phyloP scores from a whole-genome alignment of 129 eudicot species.

The Sambucus nigra region DNA sequence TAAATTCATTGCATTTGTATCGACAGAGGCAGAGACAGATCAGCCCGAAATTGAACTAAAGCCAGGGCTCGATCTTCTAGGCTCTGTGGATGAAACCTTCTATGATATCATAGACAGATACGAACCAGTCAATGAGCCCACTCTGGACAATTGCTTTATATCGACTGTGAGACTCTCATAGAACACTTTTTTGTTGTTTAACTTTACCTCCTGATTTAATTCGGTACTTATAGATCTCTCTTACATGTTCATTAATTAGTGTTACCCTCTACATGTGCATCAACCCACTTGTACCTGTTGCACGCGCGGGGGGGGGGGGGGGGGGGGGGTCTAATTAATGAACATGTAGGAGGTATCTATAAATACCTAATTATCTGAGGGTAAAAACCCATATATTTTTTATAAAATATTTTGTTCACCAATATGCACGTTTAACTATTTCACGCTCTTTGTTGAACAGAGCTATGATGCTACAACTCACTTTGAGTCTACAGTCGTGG shows the following conservation, averaged over 20 bases:
- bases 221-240: not conserved
- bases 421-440: slow-evolving; percentile 9
- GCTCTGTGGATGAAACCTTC: slow-evolving; percentile 90
- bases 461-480: slow-evolving; percentile 98
- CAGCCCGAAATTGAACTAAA: slow-evolving; percentile 71
- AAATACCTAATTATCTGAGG: too few relatives aligned
- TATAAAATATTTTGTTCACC: too few relatives aligned
- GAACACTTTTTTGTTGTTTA: too few relatives aligned
- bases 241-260: not conserved
- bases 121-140: slow-evolving; percentile 84
- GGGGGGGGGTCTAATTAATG: too few relatives aligned
- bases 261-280: too few relatives aligned
- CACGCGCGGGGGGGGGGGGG: too few relatives aligned
- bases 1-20: slow-evolving; percentile 90
- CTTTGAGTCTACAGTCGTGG: slow-evolving; percentile 90
- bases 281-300: too few relatives aligned
- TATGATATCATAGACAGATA: slow-evolving; percentile 80
- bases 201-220: too few relatives aligned
- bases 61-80: slow-evolving; percentile 88
- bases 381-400: too few relatives aligned
- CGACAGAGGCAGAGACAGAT: slow-evolving; percentile 95
- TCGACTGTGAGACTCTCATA: slow-evolving; percentile 53
- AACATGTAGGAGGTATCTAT: too few relatives aligned
- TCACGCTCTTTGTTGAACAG: slow-evolving; percentile 28
- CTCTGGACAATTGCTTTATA: slow-evolving; percentile 83